These are phyloP conservation scores for Globisporangium takayamanum DNA, from an alignment of 352 stramenopile genomes.

Conservation along the genomic window DNA sequence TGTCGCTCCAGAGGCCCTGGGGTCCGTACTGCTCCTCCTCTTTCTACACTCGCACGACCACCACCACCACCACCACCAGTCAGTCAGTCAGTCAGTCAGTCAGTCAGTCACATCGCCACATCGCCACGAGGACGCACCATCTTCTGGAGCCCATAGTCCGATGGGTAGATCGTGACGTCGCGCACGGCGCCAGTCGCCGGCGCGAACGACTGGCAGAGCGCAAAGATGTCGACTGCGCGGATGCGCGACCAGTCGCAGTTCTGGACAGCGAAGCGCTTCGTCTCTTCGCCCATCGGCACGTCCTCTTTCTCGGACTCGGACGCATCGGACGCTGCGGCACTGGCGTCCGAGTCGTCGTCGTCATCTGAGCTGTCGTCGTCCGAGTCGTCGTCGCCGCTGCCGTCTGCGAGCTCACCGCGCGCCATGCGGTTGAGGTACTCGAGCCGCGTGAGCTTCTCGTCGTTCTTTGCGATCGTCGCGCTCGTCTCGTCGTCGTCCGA, in stretches of 20 bases:
- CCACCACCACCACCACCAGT: conserved; percentile 1
- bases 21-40: conserved; percentile 75
- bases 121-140: conserved; percentile 59
- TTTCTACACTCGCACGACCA: conserved; percentile 33
- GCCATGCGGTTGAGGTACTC: conserved; percentile 85
- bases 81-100: not conserved
- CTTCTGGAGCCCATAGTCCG: conserved; percentile 92
- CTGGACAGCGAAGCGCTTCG: conserved; percentile 88
- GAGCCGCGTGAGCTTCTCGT: conserved; percentile 66
- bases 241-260: conserved; percentile 97
- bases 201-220: conserved; percentile 93
- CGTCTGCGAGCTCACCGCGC: conserved; percentile 54
- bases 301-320: conserved; percentile 58
- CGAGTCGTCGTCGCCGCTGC: conserved; percentile 26
- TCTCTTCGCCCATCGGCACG: conserved; percentile 79
- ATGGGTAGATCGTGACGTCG: conserved; percentile 94
- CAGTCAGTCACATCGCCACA: conserved; percentile 1
- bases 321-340: conserved; percentile 21
- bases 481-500: conserved; percentile 25
- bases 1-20: conserved; percentile 52
- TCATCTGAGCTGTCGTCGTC: conserved; percentile 21
- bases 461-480: conserved; percentile 29
- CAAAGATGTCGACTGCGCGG: conserved; percentile 93
- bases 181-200: conserved; percentile 83
- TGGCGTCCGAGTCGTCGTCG: conserved; percentile 29